Evolutionary conservation across 78 protist genomes (phyloP), one percentile per base, ranked within the genome.

Genomic region (Pigoraptor vietnamica): DNA sequence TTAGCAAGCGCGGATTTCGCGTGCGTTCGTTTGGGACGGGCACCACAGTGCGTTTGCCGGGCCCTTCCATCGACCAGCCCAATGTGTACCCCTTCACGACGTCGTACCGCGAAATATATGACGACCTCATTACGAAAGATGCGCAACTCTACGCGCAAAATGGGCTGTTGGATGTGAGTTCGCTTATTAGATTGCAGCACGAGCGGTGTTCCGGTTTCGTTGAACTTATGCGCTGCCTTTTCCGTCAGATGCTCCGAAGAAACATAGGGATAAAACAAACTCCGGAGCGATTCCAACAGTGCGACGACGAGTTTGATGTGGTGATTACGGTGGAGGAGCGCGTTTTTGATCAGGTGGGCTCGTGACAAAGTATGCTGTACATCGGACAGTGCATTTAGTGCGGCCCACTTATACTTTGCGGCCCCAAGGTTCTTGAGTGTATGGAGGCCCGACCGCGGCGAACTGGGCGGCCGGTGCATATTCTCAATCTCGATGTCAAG

Each of bases 11-110:
- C 25, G 94, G 92, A 55, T 90, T 92, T 6, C 14, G 90, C 83
- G 92, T 92, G 39, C 2, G 37, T 1, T 91, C 93, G 29, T 93
- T 37, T 32, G 96, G 96, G 9, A 93, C 96, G 1, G 96, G 95
- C 10, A 33, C 2, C 38, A 10, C 2, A 0, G 96, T 95, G 34
- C 10, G 37, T 38, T 36, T 95, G 2, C 96, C 96, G 0, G 94
- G 94, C 0, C 89, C 91, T 1, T 10, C 91, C 23, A 2, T 23
- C 0, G 92, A 92, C 87, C 29, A 36, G 87, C 94, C 95, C 0
- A 95, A 95, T 81, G 93, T 93, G 21, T 95, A 88, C 79, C 40
- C 35, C 21, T 95, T 95, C 56, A 87, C 40, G 0, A 92, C 91
- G 1, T n/a, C 95, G 14, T 95, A 95, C 36, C 84, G 86, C 32